phyloP scores from a whole-genome alignment of 306 rosid species.

The Acacia confusa region DNA sequence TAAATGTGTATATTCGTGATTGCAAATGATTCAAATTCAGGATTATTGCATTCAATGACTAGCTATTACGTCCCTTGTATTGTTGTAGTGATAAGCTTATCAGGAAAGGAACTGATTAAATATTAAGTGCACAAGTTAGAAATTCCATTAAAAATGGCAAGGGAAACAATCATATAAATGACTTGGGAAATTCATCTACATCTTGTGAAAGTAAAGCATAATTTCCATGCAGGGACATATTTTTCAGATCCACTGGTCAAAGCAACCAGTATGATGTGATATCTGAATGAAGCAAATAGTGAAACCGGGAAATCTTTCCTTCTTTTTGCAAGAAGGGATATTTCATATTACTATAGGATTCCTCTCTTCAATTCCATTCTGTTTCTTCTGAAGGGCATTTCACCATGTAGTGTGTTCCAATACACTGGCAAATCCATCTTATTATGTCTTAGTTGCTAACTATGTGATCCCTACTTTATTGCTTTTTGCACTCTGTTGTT shows the following conservation, averaged over 20 bases:
- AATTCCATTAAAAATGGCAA: not conserved
- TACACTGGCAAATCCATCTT: not conserved
- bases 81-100: not conserved
- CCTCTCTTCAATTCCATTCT: not conserved
- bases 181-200: not conserved
- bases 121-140: not conserved
- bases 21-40: not conserved
- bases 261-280: not conserved
- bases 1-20: not conserved
- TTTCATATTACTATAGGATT: conserved; percentile 1
- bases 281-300: not conserved
- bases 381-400: conserved; percentile 1
- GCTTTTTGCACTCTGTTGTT: not conserved
- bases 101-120: not conserved
- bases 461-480: not conserved
- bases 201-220: not conserved
- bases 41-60: not conserved
- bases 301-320: conserved; percentile 10
- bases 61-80: not conserved
- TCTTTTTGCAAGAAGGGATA: conserved; percentile 10
- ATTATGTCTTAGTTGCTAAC: not conserved
- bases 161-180: not conserved
- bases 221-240: not conserved
- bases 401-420: not conserved
- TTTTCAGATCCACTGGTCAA: not conserved